These are phyloP conservation scores for Tetragonia tetragonoides DNA, from an alignment of 148 eudicot genomes.

Conservation along the genomic window DNA sequence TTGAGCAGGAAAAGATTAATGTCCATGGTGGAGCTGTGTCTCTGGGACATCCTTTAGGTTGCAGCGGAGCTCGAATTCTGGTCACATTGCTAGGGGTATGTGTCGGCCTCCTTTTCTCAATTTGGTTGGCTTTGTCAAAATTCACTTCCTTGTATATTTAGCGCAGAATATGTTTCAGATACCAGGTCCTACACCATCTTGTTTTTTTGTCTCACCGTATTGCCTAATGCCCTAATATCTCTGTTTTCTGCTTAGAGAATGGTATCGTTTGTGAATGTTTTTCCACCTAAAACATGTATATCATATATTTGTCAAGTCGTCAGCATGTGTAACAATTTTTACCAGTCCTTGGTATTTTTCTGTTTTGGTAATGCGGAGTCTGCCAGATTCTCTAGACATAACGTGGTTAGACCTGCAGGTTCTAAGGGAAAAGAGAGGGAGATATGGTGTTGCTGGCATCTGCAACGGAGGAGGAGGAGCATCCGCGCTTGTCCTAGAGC, in stretches of 20 bases:
- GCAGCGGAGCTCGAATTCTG: constrained; percentile 96
- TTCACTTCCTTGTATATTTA: neutral
- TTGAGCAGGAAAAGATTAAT: constrained; percentile 66
- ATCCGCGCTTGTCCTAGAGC: constrained; percentile 83
- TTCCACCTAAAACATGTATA: neutral
- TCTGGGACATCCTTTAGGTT: constrained; percentile 96
- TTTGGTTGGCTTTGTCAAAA: neutral
- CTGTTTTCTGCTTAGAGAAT: neutral
- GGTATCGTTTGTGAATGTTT: neutral
- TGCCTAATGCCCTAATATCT: neutral
- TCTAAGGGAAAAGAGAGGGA: constrained; percentile 68
- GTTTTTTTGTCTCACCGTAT: neutral
- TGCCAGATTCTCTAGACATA: neutral
- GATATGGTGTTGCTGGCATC: constrained; percentile 76
- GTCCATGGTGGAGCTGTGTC: constrained; percentile 98
- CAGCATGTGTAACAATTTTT: neutral
- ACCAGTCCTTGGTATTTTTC: neutral
- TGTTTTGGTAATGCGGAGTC: neutral
- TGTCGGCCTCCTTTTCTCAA: constrained; percentile 4
- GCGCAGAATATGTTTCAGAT: neutral
- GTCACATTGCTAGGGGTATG: constrained; percentile 87
- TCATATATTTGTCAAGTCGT: neutral
- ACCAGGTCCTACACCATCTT: too few species aligned
- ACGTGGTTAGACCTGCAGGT: constrained; percentile 44
- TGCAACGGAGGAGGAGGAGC: constrained; percentile 99